Percentiles rank a stretch among this genome's conserved stretches.
phyloP scores from a whole-genome alignment of 2,329 filamentous ascomycete species.

The Botryosphaeria agaves region DNA sequence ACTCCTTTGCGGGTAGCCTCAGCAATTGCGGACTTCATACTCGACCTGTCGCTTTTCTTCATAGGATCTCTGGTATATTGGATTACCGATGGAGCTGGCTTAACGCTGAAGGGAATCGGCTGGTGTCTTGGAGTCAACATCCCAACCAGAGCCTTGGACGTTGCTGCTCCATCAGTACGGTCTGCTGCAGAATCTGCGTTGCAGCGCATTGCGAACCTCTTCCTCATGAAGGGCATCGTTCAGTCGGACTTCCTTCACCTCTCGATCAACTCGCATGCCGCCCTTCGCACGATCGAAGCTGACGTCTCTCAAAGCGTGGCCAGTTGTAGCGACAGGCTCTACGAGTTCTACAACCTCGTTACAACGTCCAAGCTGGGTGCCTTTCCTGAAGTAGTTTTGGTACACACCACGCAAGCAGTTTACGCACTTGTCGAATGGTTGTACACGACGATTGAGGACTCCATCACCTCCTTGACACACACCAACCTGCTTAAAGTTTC shows the following conservation, averaged over 20 bases:
- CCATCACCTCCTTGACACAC: not conserved
- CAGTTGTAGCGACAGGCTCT: no score
- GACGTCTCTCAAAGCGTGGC: not conserved
- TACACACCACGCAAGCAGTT: not conserved
- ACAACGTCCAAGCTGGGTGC: no score
- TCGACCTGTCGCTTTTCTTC: slow-evolving; percentile 55
- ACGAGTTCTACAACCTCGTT: no score
- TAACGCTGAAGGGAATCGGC: not conserved
- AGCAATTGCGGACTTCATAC: slow-evolving; percentile 56
- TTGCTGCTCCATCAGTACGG: not conserved
- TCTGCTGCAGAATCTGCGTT: slow-evolving; percentile 1
- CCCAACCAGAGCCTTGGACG: not conserved
- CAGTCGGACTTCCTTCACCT: slow-evolving; percentile 1
- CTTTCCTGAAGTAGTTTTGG: no score
- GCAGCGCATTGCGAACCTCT: not conserved
- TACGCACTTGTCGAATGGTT: not conserved
- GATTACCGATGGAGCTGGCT: slow-evolving; percentile 8
- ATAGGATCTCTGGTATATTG: slow-evolving; percentile 34
- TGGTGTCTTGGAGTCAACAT: not conserved
- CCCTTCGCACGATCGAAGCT: not conserved
- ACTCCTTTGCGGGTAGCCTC: slow-evolving; percentile 59
- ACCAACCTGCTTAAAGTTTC: not conserved
- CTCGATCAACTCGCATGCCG: slow-evolving; percentile 1
- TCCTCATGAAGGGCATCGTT: not conserved
- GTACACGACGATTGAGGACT: not conserved